phyloP scores from a whole-genome alignment of 106 monocot species.

The Platanthera guangdongensis region DNA sequence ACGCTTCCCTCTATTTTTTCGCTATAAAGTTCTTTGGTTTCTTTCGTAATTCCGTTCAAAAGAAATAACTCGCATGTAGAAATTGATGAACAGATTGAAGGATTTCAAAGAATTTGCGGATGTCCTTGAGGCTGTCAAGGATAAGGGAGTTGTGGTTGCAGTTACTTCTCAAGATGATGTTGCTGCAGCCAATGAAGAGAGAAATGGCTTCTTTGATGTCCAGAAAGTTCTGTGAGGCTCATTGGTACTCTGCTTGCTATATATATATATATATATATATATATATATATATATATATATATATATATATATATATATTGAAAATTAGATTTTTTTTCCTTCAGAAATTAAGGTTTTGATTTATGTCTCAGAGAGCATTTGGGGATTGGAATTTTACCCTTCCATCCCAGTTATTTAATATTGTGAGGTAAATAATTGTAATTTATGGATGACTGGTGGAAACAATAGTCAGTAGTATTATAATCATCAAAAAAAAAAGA shows the following conservation, averaged over 20 bases:
- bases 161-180: constrained; percentile 92
- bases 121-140: constrained; percentile 65
- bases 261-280: neutral
- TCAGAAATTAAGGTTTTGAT: neutral
- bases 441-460: neutral
- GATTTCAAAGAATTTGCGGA: constrained; percentile 96
- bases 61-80: neutral
- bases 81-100: constrained; percentile 44
- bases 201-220: constrained; percentile 58
- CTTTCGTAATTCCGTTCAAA: neutral
- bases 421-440: neutral
- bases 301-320: no score
- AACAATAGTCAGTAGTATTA: neutral
- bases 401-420: neutral
- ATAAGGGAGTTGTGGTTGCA: constrained; percentile 73
- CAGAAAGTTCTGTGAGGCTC: constrained; percentile 70
- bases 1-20: neutral
- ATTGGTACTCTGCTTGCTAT: no score
- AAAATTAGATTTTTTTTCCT: neutral
- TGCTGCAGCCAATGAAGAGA: constrained; percentile 48
- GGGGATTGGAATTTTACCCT: no score
- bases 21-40: neutral
- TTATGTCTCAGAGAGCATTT: neutral
- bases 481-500: neutral
- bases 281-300: no score